Base-by-base conservation (phyloP, 139 green algal species). In the Coelastrella sp. region DNA sequence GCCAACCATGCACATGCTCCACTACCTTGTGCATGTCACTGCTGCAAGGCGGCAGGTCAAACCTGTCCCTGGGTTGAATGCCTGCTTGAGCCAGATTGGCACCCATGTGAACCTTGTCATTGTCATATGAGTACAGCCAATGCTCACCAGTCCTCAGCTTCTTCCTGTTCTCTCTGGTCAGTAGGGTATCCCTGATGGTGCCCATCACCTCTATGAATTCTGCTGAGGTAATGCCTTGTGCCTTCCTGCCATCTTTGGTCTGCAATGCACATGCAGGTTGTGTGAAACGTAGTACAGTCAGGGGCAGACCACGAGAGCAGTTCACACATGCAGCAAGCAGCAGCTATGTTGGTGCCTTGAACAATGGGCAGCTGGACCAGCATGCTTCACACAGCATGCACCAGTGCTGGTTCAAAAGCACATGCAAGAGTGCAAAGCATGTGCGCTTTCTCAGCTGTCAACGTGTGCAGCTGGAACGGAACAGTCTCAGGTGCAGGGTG, bases 21-120 rank as follows among this genome's bases (percentile, higher is more conserved):
- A 73, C 63, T 30, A 45, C 30, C 30, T 73, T 73, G 63, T 73
- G 63, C 63, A 73, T 73, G 63, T 73, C 63, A 73, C 63, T 73
- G 32, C 30, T 45, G 6, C 35, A 37, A 21, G 35, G 17, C 27
- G 63, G 63, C 30, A 73, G 63, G 32, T 34, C 19, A 73, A 73
- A 73, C 32, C 32, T 73, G 30, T 73, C 30, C 63, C 37, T 25
- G 3, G 30, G 25, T 4, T 48, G 35, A 21, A 73, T 73, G 3
- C 30, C 63, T 25, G 37, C 37, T 30, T 73, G 9, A 2, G 6
- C 23, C 32, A 73, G 5, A 30, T 73, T 30, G 41, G 63, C 63
- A 4, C 63, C 63, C 63, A 27, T 73, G 63, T 73, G 63, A 2
- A 73, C 19, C 63, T 73, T 73, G 63, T 73, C 63, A 48, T 73